Percentiles rank a stretch among this genome's conserved stretches.
Evolutionary conservation across 2,329 filamentous ascomycete species (phyloP).

Genomic region (Aspergillus awamori): DNA sequence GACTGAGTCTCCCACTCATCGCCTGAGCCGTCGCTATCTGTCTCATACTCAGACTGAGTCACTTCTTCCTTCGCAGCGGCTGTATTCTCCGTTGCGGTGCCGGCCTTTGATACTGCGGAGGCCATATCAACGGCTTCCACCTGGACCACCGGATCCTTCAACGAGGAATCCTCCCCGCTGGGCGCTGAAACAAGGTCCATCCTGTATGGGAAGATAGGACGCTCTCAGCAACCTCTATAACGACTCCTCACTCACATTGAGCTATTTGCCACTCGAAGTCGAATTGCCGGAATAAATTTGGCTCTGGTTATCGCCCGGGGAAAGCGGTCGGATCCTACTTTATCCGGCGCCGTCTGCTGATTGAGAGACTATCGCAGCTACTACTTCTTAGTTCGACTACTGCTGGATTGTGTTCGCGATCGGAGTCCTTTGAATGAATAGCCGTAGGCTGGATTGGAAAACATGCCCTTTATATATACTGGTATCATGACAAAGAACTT

Average conservation of each 20-base stretch:
- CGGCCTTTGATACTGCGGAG: constrained; percentile 20
- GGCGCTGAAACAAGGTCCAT: constrained; percentile 45
- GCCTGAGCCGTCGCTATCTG: constrained; percentile 39
- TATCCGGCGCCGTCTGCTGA: constrained; percentile 32
- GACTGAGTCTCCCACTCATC: constrained; percentile 65
- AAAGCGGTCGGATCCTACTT: constrained; percentile 32
- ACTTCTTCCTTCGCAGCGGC: constrained; percentile 35
- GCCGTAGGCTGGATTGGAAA: not conserved
- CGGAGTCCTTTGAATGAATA: not conserved
- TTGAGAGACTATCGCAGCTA: constrained; percentile 4
- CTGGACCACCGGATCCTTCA: constrained; percentile 41
- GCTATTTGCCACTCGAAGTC: constrained; percentile 31
- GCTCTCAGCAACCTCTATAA: constrained; percentile 37
- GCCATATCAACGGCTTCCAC: constrained; percentile 38
- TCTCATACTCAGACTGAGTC: constrained; percentile 38
- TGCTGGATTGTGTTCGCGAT: not conserved
- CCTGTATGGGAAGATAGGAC: constrained; percentile 35
- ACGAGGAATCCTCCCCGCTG: constrained; percentile 34
- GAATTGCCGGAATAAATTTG: constrained; percentile 30
- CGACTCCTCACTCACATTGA: constrained; percentile 35
- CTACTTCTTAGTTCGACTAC: not conserved
- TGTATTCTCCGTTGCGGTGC: constrained; percentile 28
- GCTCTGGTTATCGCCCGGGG: constrained; percentile 27
- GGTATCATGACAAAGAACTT: constrained; percentile 36
- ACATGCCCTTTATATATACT: constrained; percentile 24